These are phyloP conservation scores for Hypoxylon sp. DNA, from an alignment of 2,329 filamentous ascomycete species.

Conservation along the genomic window DNA sequence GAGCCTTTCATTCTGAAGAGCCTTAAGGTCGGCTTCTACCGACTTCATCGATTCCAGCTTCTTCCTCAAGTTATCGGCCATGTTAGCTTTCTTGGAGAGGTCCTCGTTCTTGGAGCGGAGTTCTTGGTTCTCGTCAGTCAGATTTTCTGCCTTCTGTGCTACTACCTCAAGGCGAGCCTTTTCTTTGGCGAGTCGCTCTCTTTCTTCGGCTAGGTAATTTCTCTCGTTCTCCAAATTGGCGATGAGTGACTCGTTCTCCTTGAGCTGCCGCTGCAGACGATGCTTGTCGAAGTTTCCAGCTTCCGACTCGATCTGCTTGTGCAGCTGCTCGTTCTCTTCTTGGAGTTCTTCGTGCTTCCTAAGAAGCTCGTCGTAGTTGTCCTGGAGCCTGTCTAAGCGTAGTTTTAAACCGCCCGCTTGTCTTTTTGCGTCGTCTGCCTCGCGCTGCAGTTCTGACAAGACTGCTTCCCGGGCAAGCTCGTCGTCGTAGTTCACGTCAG, in stretches of 20 bases:
- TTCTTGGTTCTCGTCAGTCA: constrained; percentile 67
- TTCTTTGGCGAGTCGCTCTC: constrained; percentile 49
- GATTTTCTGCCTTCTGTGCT: constrained; percentile 57
- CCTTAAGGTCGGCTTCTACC: constrained; percentile 63
- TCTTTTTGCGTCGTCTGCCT: constrained; percentile 63
- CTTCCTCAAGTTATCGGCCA: constrained; percentile 67
- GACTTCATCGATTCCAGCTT: constrained; percentile 66
- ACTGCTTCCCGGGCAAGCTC: constrained; percentile 66
- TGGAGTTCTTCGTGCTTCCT: constrained; percentile 65
- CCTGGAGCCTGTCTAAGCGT: constrained; percentile 66
- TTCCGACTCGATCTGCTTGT: constrained; percentile 62
- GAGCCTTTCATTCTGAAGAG: constrained; percentile 62
- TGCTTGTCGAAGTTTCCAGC: constrained; percentile 58
- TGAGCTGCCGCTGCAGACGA: constrained; percentile 63
- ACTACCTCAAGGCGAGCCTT: constrained; percentile 54
- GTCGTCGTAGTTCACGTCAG: constrained; percentile 54
- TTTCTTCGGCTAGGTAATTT: constrained; percentile 59
- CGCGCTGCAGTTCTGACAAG: constrained; percentile 58
- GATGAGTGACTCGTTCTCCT: constrained; percentile 76
- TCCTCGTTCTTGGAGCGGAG: constrained; percentile 66
- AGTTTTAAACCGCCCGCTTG: constrained; percentile 66
- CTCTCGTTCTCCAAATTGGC: constrained; percentile 72
- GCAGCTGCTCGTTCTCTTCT: constrained; percentile 65
- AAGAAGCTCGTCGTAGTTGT: constrained; percentile 67
- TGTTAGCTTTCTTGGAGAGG: constrained; percentile 68